Conservation (phyloP, 495 filamentous ascomycete genomes). For the Podospora australis region DNA sequence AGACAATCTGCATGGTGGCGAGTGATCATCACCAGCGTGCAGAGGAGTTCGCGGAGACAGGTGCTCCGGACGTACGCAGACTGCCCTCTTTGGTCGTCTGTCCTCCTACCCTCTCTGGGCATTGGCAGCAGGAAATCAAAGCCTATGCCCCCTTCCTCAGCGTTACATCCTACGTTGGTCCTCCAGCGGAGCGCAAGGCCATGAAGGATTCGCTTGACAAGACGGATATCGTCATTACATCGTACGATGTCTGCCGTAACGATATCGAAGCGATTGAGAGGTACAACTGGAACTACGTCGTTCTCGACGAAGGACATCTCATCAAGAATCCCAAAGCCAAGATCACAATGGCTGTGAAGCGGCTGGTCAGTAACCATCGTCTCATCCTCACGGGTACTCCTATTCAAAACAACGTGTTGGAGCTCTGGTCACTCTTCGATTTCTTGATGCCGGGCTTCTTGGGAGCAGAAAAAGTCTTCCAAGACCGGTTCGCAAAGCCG, state of each 20-base stretch:
- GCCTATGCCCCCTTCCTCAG: slow-evolving; percentile 90
- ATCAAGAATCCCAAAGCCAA: slow-evolving; percentile 98
- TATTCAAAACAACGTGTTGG: slow-evolving; percentile 96
- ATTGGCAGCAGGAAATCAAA: slow-evolving; percentile 97
- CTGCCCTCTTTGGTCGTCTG: slow-evolving; percentile 92
- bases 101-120: slow-evolving; percentile 92
- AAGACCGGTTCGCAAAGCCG: slow-evolving; percentile 94
- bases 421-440: slow-evolving; percentile 95
- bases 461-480: slow-evolving; percentile 96
- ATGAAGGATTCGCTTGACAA: slow-evolving; percentile 59
- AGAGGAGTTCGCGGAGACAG: slow-evolving; percentile 78
- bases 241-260: slow-evolving; percentile 94
- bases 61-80: slow-evolving; percentile 64
- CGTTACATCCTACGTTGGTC: slow-evolving; percentile 83
- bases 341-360: slow-evolving; percentile 85
- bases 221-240: slow-evolving; percentile 91
- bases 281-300: slow-evolving; percentile 92
- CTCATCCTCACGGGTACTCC: slow-evolving; percentile 94
- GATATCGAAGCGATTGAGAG: slow-evolving; percentile 78
- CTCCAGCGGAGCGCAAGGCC: slow-evolving; percentile 67
- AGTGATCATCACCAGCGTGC: slow-evolving; percentile 92
- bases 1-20: slow-evolving; percentile 95
- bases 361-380: slow-evolving; percentile 80
- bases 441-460: slow-evolving; percentile 99
- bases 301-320: slow-evolving; percentile 93